Conservation (phyloP, 1,139 yeast genomes). For the Pichia sp. region DNA sequence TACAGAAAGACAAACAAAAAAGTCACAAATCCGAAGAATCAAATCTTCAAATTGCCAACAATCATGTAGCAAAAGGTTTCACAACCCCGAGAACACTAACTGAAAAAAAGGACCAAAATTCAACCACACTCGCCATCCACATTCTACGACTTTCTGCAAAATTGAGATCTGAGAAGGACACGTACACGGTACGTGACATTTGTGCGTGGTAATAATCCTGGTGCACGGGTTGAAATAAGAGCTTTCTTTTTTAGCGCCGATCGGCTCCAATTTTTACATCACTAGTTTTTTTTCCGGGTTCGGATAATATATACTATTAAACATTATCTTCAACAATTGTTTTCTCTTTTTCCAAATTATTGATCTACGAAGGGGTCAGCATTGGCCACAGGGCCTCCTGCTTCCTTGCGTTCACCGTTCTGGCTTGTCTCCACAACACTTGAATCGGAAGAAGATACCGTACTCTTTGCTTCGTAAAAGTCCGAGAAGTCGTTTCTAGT, state of each 20-base stretch:
- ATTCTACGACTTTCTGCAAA: neutral
- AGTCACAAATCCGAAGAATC: neutral
- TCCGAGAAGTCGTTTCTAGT: neutral
- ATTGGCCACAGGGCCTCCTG: neutral
- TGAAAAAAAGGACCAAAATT: neutral
- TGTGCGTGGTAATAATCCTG: neutral
- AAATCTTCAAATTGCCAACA: no score
- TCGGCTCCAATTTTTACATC: no score
- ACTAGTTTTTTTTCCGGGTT: no score
- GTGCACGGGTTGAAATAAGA: no score
- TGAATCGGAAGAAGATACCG: neutral
- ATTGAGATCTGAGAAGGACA: neutral
- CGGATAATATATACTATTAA: neutral
- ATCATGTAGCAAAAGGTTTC: neutral
- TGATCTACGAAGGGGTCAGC: neutral
- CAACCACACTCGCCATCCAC: neutral
- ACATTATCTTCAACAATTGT: neutral
- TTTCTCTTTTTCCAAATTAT: neutral
- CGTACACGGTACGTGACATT: neutral
- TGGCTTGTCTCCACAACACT: neutral
- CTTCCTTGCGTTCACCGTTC: neutral
- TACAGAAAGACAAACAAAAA: neutral
- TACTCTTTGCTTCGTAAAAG: neutral
- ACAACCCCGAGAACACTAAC: neutral
- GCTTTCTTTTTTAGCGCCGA: neutral